These are phyloP conservation scores for Penicillium longicatenatum DNA, from an alignment of 495 filamentous ascomycete genomes.

Conservation along the genomic window DNA sequence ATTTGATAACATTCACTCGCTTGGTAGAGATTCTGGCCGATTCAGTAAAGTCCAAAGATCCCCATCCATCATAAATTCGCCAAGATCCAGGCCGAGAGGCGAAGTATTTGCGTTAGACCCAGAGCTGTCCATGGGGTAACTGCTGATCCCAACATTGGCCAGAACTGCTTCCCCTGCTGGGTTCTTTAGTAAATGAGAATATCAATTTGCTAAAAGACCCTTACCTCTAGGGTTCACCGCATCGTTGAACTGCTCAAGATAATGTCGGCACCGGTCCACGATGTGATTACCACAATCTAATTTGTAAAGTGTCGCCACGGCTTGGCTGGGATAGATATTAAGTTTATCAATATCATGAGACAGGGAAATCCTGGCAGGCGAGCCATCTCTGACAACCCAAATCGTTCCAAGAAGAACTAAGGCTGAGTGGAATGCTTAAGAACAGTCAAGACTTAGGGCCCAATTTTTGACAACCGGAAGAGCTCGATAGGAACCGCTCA, in stretches of 20 bases:
- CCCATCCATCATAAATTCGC: not conserved
- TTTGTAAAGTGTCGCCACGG: conserved; percentile 11
- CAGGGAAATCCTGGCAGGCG: not conserved
- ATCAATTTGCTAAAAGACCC: not conserved
- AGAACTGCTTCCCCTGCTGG: not conserved
- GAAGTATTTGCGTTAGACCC: not conserved
- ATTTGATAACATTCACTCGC: not conserved
- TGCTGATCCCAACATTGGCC: not conserved
- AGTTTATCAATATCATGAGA: not conserved
- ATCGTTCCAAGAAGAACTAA: not conserved
- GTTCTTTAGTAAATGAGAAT: not conserved
- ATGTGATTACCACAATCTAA: conserved; percentile 42
- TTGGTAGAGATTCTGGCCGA: not conserved
- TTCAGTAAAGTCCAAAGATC: not conserved
- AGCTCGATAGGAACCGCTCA: not conserved
- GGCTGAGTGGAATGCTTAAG: not conserved
- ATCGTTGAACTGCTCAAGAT: conserved; percentile 35
- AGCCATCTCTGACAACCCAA: not conserved
- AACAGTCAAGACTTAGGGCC: not conserved
- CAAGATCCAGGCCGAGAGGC: not conserved
- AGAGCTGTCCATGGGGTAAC: not conserved
- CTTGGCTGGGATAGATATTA: not conserved
- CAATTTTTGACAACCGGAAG: not conserved
- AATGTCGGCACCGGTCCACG: conserved; percentile 41
- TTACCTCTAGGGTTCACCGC: conserved; percentile 24